These are phyloP conservation scores for Pseudozyma thailandica DNA, from an alignment of 1,284 basidiomycete genomes.

Conservation along the genomic window DNA sequence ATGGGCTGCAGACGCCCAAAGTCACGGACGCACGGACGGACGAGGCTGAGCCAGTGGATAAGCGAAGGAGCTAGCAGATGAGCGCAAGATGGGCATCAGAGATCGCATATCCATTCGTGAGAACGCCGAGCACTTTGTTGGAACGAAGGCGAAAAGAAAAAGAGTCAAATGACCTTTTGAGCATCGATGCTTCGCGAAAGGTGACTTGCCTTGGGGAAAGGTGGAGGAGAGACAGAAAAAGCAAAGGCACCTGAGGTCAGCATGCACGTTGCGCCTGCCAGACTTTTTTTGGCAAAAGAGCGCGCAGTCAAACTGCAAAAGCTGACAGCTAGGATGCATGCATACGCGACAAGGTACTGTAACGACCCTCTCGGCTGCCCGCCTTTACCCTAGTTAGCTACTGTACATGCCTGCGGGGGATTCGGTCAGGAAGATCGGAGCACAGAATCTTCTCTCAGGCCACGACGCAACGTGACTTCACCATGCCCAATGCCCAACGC, in stretches of 20 bases:
- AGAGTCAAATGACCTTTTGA: constrained; percentile 5
- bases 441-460: neutral
- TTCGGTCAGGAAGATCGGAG: constrained; percentile 4
- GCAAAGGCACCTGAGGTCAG: constrained; percentile 2
- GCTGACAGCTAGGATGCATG: constrained; percentile 18
- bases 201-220: neutral
- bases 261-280: constrained; percentile 11
- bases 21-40: neutral
- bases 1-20: neutral
- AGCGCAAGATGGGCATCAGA: constrained; percentile 11
- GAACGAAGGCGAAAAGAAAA: neutral
- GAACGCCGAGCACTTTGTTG: neutral
- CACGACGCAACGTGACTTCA: constrained; percentile 18
- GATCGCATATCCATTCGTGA: constrained; percentile 4
- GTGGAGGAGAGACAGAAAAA: neutral
- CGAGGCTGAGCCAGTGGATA: neutral
- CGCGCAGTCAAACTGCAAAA: constrained; percentile 3
- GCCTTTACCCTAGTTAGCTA: neutral
- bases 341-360: constrained; percentile 1
- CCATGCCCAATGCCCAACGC: neutral
- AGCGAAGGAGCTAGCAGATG: neutral
- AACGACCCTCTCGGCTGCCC: neutral
- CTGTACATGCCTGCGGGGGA: neutral
- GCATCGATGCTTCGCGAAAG: neutral
- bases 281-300: neutral